A percentile compares a stretch with the other conserved stretches of the same genome.
Conservation (phyloP, 192 early-diverging fungal species). For the Paraglomus occultum region DNA sequence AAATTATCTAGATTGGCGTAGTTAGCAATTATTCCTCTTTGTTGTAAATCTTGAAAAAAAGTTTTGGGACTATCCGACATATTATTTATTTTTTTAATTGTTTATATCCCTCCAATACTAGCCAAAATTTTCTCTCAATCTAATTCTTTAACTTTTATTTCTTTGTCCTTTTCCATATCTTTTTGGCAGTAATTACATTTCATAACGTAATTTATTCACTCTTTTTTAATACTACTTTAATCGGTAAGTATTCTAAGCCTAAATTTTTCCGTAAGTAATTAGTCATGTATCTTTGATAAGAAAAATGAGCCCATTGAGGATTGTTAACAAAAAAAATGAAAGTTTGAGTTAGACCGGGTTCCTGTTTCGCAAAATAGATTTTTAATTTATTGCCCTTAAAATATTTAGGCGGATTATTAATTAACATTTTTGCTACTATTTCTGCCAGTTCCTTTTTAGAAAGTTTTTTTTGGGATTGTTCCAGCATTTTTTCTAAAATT, state of each 20-base stretch:
- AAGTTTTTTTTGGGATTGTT: no score
- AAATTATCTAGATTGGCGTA: slow-evolving; percentile 22
- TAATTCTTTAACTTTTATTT: no score
- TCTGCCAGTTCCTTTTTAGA: no score
- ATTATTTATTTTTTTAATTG: slow-evolving; percentile 14
- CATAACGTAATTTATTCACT: neutral
- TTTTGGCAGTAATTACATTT: no score
- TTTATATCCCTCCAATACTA: no score
- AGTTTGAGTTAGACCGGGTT: neutral
- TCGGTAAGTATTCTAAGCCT: slow-evolving; percentile 6
- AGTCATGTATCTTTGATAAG: slow-evolving; percentile 1
- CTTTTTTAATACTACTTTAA: slow-evolving; percentile 11
- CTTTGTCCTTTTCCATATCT: no score
- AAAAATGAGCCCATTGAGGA: slow-evolving; percentile 1
- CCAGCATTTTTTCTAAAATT: no score
- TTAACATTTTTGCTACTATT: no score
- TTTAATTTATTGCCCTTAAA: no score
- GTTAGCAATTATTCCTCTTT: slow-evolving; percentile 18
- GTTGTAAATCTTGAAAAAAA: slow-evolving; percentile 21
- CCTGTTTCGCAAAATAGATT: no score
- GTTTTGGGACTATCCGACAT: slow-evolving; percentile 6
- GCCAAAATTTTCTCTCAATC: no score
- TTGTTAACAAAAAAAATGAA: slow-evolving; percentile 22
- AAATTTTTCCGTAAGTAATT: slow-evolving; percentile 9
- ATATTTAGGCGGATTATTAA: no score